phyloP scores from a whole-genome alignment of 768 basidiomycete genomes.

The Phlegmacium glaucopus region DNA sequence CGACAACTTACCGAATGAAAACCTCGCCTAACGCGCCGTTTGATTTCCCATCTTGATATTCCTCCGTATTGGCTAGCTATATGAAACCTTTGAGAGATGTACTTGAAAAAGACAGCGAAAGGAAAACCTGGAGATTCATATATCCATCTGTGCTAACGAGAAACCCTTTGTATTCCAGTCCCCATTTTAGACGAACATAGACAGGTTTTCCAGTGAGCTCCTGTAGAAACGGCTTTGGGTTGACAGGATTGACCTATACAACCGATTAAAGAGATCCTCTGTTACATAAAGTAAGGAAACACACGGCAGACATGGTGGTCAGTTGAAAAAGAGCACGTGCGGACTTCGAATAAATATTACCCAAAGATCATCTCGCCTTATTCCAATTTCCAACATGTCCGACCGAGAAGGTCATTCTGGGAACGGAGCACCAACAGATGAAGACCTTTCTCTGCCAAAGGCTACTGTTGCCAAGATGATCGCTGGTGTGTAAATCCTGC shows the following conservation, averaged over 20 bases:
- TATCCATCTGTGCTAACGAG: constrained; percentile 98
- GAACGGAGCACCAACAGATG: constrained; percentile 65
- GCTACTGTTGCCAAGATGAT: constrained; percentile 99
- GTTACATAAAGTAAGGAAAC: constrained; percentile 23
- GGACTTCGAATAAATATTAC: constrained; percentile 34
- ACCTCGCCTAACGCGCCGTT: constrained; percentile 98
- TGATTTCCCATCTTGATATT: constrained; percentile 93
- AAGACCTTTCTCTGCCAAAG: constrained; percentile 93
- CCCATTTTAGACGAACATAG: constrained; percentile 96
- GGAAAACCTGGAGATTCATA: constrained; percentile 94
- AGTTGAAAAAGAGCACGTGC: constrained; percentile 31
- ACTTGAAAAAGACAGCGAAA: background rate
- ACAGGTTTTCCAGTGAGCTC: constrained; percentile 98
- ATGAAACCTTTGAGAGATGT: background rate
- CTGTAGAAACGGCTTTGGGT: constrained; percentile 98
- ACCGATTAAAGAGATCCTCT: constrained; percentile 8
- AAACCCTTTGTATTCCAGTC: constrained; percentile 98
- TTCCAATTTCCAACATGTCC: constrained; percentile 55
- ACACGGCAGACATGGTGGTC: constrained; percentile 65
- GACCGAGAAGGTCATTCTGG: constrained; percentile 80
- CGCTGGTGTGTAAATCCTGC: constrained; percentile 49
- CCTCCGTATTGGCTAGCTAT: constrained; percentile 98
- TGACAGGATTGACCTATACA: constrained; percentile 81
- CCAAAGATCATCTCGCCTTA: background rate
- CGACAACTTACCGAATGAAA: constrained; percentile 79